These are phyloP conservation scores for Pezicula carpinea DNA, from an alignment of 2,329 filamentous ascomycete species.

Conservation along the genomic window DNA sequence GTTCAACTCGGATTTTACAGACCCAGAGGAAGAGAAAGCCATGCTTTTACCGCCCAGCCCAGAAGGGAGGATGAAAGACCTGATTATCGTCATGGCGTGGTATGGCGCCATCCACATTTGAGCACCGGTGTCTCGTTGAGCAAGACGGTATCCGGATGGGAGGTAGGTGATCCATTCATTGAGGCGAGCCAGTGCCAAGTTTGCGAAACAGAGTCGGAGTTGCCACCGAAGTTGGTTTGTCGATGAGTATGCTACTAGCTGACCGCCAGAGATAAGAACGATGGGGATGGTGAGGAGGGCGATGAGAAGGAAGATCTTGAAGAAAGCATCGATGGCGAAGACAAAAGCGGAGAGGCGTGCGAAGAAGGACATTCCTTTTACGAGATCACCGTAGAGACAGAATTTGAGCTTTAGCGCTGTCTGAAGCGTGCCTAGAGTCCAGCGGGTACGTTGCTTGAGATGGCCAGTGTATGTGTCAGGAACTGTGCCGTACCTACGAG, in stretches of 20 bases:
- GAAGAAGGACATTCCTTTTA: slow-evolving; percentile 48
- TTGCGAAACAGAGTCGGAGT: slow-evolving; percentile 49
- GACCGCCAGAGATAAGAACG: slow-evolving; percentile 51
- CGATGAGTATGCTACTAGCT: slow-evolving; percentile 50
- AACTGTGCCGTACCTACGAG: slow-evolving; percentile 44
- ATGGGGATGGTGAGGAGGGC: slow-evolving; percentile 55
- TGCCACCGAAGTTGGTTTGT: slow-evolving; percentile 53
- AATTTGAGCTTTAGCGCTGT: slow-evolving; percentile 57
- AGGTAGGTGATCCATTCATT: slow-evolving; percentile 55
- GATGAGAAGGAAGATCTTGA: slow-evolving; percentile 49
- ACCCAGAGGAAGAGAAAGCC: slow-evolving; percentile 58
- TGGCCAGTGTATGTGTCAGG: slow-evolving; percentile 52
- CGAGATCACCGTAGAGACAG: slow-evolving; percentile 49
- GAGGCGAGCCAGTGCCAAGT: slow-evolving; percentile 46
- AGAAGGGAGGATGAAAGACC: slow-evolving; percentile 51
- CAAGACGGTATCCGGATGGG: slow-evolving; percentile 54
- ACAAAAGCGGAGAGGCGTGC: slow-evolving; percentile 56
- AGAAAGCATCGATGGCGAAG: slow-evolving; percentile 50
- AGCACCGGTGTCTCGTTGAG: slow-evolving; percentile 49
- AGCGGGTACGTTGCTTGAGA: slow-evolving; percentile 52
- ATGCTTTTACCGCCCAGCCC: slow-evolving; percentile 56
- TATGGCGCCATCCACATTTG: slow-evolving; percentile 62
- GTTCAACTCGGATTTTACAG: slow-evolving; percentile 49
- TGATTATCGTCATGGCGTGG: slow-evolving; percentile 52
- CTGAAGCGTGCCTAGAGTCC: slow-evolving; percentile 54